Base-by-base conservation (phyloP, 2,329 filamentous ascomycete genomes). In the Paraphoma chrysanthemicola region DNA sequence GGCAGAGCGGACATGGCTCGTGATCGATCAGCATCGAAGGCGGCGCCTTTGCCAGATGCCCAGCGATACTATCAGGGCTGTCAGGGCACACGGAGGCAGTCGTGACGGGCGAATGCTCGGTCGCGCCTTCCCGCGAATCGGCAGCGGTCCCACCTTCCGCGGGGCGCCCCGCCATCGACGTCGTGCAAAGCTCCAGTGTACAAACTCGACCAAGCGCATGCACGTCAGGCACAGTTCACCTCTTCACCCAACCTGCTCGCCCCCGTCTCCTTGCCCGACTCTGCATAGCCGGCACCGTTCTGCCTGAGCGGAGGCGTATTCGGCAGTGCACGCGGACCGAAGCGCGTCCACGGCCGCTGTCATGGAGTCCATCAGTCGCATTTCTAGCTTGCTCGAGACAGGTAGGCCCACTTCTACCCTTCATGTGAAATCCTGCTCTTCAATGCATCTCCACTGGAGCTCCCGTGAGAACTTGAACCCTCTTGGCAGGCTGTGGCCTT, bases 341-440 rank as follows among this genome's bases (percentile, higher is more conserved):
- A 48, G 57, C 38, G 56, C 43, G 59, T 57, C 50, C 28, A 46
- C 36, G 54, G 47, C 44, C 44, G 60, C 57, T 36, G 66, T 63
- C 56, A 99, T 99, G 95, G 95, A 99, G 86, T 96, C 94, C 18
- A 93, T 98, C 75, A 93, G 94, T 63, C 87, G 91, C 72, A 96
- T 99, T 78, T 96, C 93, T 68, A 92, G 88, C 76, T 87, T 98
- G 80, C 89, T 99, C 78, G 95, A 98, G 83, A 95, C 91, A 80
- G 93, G 94, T 96, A 84, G 55, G 46, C 48, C 44, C 55, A 51
- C 45, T 59, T 57, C 42, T 51, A 44, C 48, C 54, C 50, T 57
- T 57, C 55, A 31, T 50, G 6, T 54, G 9, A 36, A 36, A 5
- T 16, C 2, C 16, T 29, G 18, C 44, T 36, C 18, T 51, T 29